Base-by-base conservation (phyloP, 805 yeast genomes). In the Kodamaea restingae region DNA sequence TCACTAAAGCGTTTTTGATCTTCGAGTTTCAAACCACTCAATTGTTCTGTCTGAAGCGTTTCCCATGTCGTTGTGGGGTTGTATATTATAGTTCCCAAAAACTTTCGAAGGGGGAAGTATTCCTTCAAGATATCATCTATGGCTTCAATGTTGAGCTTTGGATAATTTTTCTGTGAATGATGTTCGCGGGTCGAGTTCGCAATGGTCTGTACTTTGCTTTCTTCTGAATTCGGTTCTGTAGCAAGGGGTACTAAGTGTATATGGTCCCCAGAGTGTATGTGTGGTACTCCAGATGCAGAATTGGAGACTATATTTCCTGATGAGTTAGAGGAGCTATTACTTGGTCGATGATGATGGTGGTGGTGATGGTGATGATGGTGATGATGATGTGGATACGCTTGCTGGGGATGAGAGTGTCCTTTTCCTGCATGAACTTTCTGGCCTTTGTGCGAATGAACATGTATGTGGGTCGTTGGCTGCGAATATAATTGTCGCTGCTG, bases 1-100 rank as follows among this genome's bases (percentile, higher is more conserved):
- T 61, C 63, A 6, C 41, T 35, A 20, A 65, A 59, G 5, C 53
- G 47, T 15, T 49, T 54, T 18, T 45, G 47, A 39, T 65, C 64
- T 35, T 63, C 64, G 4, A 50, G 52, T 17, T 51, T 44, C 26
- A 60, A 44, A 18, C 68, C 68, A 12, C 55, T 55, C 36, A 54
- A 56, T 17, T 39, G 45, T 10, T 36, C 25, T 8, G 48, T 44
- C 46, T 67, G 71, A 17, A 67, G 42, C 0, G 74, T 62, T 1
- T 60, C 55, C 61, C 65, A 63, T 0, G 82, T 77, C 10, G 81
- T 79, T 15, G 70, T 68, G 7, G 78, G 75, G 32, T 71, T 72
- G 54, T 86, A 85, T 0, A 81, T 55, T 3, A 81, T 53, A 37
- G 47, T 58, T 43, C 50, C 60, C 40, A 53, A 52, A 53, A 41